Conservation (phyloP, 495 filamentous ascomycete genomes). For the Saxispiralis lemnorum region DNA sequence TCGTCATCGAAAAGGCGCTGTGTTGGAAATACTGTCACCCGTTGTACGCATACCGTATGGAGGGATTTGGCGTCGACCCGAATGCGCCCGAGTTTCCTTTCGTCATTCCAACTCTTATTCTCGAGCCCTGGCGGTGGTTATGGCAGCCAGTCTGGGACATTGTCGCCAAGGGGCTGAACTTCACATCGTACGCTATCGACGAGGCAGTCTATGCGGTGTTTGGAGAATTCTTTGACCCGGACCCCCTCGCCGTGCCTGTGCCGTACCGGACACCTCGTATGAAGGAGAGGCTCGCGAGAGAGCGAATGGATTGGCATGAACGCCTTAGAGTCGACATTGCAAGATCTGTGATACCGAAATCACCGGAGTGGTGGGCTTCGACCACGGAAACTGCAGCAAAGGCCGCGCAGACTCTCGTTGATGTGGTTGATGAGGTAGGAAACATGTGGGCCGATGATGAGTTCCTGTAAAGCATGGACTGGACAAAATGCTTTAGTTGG, state of each 20-base stretch:
- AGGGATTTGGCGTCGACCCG: constrained; percentile 11
- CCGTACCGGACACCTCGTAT: not conserved
- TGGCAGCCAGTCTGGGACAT: constrained; percentile 6
- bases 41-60: constrained; percentile 6
- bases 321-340: not conserved
- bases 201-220: not conserved
- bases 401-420: constrained; percentile 3
- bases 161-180: not conserved
- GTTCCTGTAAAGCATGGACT: too few species aligned
- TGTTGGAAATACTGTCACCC: constrained; percentile 14
- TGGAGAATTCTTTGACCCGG: not conserved
- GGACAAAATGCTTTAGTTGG: too few species aligned
- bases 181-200: not conserved
- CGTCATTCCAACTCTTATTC: constrained; percentile 13
- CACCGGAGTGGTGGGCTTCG: not conserved
- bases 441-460: constrained; percentile 15
- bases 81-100: constrained; percentile 12
- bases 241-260: not conserved
- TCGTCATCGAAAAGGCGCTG: constrained; percentile 6
- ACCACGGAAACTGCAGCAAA: constrained; percentile 1
- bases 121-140: constrained; percentile 6
- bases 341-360: not conserved
- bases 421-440: constrained; percentile 12
- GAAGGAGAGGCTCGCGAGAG: not conserved
- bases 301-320: not conserved